Percentiles rank a stretch among this genome's conserved stretches.
Conservation (phyloP, 441 rosid genomes). For the Brassica balearica region DNA sequence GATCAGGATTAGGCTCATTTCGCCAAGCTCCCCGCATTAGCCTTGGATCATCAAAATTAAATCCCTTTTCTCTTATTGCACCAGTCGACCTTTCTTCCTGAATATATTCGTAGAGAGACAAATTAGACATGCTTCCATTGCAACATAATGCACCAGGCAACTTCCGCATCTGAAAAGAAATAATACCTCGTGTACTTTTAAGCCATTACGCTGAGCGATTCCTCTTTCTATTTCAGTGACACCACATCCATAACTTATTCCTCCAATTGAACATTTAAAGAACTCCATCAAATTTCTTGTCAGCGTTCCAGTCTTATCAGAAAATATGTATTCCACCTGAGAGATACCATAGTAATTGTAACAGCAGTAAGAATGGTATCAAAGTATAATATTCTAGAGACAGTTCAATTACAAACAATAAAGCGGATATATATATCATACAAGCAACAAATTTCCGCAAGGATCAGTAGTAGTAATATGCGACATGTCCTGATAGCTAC, state of each 20-base stretch:
- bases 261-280: slow-evolving; percentile 99
- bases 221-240: slow-evolving; percentile 95
- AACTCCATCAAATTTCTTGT: slow-evolving; percentile 99
- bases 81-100: slow-evolving; percentile 64
- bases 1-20: slow-evolving; percentile 89
- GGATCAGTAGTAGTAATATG: slow-evolving; percentile 22
- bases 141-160: slow-evolving; percentile 39
- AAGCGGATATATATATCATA: slow-evolving; percentile 22
- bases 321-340: slow-evolving; percentile 98
- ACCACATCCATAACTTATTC: slow-evolving; percentile 94
- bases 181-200: slow-evolving; percentile 70
- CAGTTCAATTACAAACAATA: slow-evolving; percentile 14
- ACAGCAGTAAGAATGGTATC: slow-evolving; percentile 31
- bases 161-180: slow-evolving; percentile 30
- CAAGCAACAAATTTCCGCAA: slow-evolving; percentile 10
- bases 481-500: slow-evolving; percentile 46
- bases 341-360: slow-evolving; percentile 32
- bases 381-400: slow-evolving; percentile 50
- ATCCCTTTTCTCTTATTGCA: slow-evolving; percentile 81
- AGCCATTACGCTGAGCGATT: slow-evolving; percentile 75
- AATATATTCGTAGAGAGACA: slow-evolving; percentile 67
- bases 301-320: slow-evolving; percentile 99
- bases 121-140: slow-evolving; percentile 82
- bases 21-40: slow-evolving; percentile 99
- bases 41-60: slow-evolving; percentile 95